phyloP scores from a whole-genome alignment of 2,329 filamentous ascomycete species.

The Fusarium sp. region DNA sequence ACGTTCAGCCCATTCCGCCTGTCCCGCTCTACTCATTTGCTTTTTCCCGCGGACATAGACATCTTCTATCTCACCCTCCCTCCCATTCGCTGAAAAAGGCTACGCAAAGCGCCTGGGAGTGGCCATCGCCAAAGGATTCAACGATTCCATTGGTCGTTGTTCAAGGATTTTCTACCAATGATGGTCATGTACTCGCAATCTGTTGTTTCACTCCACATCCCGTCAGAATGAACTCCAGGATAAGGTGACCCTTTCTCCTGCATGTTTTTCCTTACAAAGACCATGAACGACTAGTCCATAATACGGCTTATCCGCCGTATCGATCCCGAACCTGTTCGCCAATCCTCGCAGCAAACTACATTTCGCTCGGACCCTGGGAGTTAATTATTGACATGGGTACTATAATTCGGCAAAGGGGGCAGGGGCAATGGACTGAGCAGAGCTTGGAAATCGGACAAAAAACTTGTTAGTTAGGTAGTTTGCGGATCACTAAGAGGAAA shows the following conservation, averaged over 20 bases:
- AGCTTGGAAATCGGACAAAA: conserved; percentile 5
- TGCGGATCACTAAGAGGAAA: conserved; percentile 7
- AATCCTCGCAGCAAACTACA: conserved; percentile 39
- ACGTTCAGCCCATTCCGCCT: conserved; percentile 17
- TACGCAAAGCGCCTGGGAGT: conserved; percentile 45
- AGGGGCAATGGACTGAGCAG: conserved; percentile 15
- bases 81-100: conserved; percentile 43
- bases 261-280: conserved; percentile 42
- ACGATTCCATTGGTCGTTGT: conserved; percentile 40
- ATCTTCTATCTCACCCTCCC: neutral
- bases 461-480: conserved; percentile 28
- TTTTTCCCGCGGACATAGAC: conserved; percentile 24
- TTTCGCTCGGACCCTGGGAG: conserved; percentile 27
- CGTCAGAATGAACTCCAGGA: conserved; percentile 37
- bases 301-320: conserved; percentile 34
- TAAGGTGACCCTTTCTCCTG: conserved; percentile 38
- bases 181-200: conserved; percentile 19
- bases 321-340: conserved; percentile 45
- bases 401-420: conserved; percentile 35
- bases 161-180: conserved; percentile 47
- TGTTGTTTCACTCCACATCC: conserved; percentile 45
- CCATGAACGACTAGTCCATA: conserved; percentile 35
- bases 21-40: conserved; percentile 30
- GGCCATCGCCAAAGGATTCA: conserved; percentile 27
- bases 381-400: conserved; percentile 43